A percentile compares a stretch with the other conserved stretches of the same genome.
These are phyloP conservation scores for Saccharomycopsis sp. DNA, from an alignment of 805 yeast species.

Conservation along the genomic window DNA sequence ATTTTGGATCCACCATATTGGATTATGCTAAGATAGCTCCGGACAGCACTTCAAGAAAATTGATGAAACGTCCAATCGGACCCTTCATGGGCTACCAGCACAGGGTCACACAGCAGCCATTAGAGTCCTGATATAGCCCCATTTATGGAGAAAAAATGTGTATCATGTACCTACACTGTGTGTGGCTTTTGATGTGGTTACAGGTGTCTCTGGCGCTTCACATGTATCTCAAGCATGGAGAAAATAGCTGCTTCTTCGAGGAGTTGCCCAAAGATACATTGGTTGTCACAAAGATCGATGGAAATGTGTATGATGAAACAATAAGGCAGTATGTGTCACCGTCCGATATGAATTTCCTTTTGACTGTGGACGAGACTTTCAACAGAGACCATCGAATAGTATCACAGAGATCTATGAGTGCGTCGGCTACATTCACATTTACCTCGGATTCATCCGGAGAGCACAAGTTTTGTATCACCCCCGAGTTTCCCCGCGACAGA, in stretches of 20 bases:
- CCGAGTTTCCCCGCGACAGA: constrained; percentile 35
- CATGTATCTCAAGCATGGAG: constrained; percentile 71
- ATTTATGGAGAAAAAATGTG: too few species aligned
- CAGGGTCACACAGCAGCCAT: too few species aligned
- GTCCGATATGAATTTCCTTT: constrained; percentile 38
- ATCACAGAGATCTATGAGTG: constrained; percentile 47
- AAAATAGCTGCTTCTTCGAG: constrained; percentile 76
- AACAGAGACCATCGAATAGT: constrained; percentile 78
- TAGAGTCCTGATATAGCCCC: too few species aligned
- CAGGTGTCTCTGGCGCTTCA: constrained; percentile 32
- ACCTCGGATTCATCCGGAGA: constrained; percentile 81
- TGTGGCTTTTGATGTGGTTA: background rate
- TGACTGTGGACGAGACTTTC: constrained; percentile 52
- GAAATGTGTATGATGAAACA: constrained; percentile 48
- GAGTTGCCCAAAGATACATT: constrained; percentile 73
- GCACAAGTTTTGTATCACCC: constrained; percentile 74
- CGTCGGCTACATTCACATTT: constrained; percentile 68
- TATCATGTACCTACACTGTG: background rate
- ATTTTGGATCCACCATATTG: too few species aligned
- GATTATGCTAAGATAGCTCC: too few species aligned
- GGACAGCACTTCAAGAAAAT: too few species aligned
- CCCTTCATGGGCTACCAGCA: too few species aligned
- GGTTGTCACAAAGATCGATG: constrained; percentile 71
- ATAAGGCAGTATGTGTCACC: constrained; percentile 40
- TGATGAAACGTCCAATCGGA: too few species aligned